These are phyloP conservation scores for Arthrobotrys megalospora DNA, from an alignment of 2,329 filamentous ascomycete genomes.

Conservation along the genomic window DNA sequence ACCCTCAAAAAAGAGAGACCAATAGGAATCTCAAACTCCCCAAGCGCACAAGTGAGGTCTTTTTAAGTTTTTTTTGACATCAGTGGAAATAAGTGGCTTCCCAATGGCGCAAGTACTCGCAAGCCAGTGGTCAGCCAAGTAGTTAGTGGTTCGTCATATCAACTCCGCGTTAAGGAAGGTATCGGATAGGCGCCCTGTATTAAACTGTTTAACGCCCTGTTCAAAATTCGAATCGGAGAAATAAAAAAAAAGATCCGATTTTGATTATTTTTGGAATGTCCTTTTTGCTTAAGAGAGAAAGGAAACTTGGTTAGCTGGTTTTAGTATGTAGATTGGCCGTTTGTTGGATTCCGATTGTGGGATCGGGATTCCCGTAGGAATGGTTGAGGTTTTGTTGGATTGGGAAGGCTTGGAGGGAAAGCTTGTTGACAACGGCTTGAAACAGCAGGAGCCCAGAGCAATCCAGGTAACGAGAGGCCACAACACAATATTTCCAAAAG, in stretches of 20 bases:
- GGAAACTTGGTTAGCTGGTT: background rate
- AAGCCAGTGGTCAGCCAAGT: background rate
- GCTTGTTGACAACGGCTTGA: background rate
- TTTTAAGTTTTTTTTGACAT: background rate
- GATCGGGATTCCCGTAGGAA: conserved; percentile 4
- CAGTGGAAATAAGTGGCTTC: conserved; percentile 12
- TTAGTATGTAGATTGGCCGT: background rate
- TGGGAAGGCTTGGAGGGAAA: conserved; percentile 4
- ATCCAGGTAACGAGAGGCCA: background rate
- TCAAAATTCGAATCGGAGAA: background rate
- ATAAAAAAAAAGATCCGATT: background rate
- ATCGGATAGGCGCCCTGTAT: conserved; percentile 3
- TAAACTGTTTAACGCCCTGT: background rate
- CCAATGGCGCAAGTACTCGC: conserved; percentile 25
- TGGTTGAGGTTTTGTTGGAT: conserved; percentile 14
- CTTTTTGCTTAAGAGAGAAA: background rate
- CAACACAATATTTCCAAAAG: background rate
- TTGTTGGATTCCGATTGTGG: conserved; percentile 23
- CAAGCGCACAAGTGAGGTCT: too few relatives aligned
- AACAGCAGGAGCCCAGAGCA: background rate
- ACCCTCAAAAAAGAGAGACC: background rate
- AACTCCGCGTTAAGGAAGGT: conserved; percentile 36
- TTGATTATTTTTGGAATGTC: conserved; percentile 5
- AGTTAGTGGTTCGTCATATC: background rate
- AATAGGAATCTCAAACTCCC: background rate